Evolutionary conservation across 2,329 filamentous ascomycete genomes (phyloP), one percentile per base, ranked within the genome.

Genomic region (Ophiostoma populinum): DNA sequence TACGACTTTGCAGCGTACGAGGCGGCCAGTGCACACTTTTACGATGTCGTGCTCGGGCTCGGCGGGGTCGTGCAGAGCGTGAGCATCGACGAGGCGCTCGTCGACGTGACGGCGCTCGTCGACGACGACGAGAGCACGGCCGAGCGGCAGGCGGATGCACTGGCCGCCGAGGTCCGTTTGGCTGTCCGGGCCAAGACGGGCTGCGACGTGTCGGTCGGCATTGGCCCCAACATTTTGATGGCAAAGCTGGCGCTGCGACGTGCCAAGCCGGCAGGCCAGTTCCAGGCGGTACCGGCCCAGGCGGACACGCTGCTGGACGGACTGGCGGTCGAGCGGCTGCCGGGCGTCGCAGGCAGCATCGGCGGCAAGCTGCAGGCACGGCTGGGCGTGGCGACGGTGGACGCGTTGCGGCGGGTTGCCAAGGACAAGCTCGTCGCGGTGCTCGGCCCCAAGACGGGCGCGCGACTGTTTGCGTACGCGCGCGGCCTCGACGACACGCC

Each of bases 1-100:
- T 98, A 98, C 47, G 86, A 98, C 49, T 98, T 95, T 49, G 77
- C 80, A 2, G 87, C 75, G 0, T 98, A 98, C 46, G 90, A 98
- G 59, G 79, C 86, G 40, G 83, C 86, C 1, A 98, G 90, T 48
- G 68, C 71, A 37, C 65, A 72, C 3, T 98, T 98, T 46, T 98
- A 98, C 47, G 75, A 82, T 41, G 73, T 76, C 2, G 80, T 98
- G 9, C 56, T 95, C 22, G 68, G 72, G 6, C 63, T 85, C 7
- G 83, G 79, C 13, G 87, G 85, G 2, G 56, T 82, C 13, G 83
- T 95, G 0, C 90, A 98, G 51, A 95, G 90, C 48, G 87, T 98
- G 34, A 95, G 90, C 49, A 80, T 98, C 30, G 92, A 98, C 45
- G 92, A 98, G 55, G 90, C 85, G 1, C 65, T 98, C 7, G 59